Evolutionary conservation across 352 stramenopile genomes (phyloP).

Genomic region (Albugo laibachii): DNA sequence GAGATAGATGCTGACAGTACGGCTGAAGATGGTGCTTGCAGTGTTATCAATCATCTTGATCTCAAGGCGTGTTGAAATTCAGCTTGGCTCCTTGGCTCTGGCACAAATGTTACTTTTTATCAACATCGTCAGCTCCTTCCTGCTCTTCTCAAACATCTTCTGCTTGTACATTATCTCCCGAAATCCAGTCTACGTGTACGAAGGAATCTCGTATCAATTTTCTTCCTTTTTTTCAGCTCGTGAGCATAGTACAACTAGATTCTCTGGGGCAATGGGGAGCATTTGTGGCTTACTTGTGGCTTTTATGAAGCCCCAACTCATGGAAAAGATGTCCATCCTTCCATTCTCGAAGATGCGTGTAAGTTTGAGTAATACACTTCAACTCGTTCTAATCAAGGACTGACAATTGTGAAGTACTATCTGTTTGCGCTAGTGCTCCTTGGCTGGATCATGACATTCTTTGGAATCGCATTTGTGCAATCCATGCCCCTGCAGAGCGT

Average conservation of each 20-base stretch:
- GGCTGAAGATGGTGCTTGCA: slow-evolving; percentile 32
- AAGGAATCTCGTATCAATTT: background rate
- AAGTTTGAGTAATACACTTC: slow-evolving; percentile 9
- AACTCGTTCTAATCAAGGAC: background rate
- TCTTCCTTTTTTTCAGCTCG: background rate
- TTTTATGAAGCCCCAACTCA: slow-evolving; percentile 50
- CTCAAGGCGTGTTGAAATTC: slow-evolving; percentile 55
- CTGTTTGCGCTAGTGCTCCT: background rate
- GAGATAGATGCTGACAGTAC: background rate
- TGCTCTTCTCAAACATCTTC: slow-evolving; percentile 68
- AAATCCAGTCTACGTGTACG: slow-evolving; percentile 54
- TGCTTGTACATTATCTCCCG: slow-evolving; percentile 68
- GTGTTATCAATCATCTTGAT: slow-evolving; percentile 43
- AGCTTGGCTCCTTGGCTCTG: slow-evolving; percentile 38
- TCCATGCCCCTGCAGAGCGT: slow-evolving; percentile 14
- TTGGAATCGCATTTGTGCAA: no score
- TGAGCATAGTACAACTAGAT: background rate
- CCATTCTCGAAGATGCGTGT: slow-evolving; percentile 43
- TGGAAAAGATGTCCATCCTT: slow-evolving; percentile 27
- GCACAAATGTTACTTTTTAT: slow-evolving; percentile 53
- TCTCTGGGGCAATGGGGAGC: slow-evolving; percentile 60
- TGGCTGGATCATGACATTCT: no score
- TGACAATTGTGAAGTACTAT: slow-evolving; percentile 1
- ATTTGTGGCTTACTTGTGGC: slow-evolving; percentile 65
- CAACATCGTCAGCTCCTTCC: slow-evolving; percentile 38